Evolutionary conservation across 2,329 filamentous ascomycete species (phyloP).

Genomic region (Ilyonectria destructans): DNA sequence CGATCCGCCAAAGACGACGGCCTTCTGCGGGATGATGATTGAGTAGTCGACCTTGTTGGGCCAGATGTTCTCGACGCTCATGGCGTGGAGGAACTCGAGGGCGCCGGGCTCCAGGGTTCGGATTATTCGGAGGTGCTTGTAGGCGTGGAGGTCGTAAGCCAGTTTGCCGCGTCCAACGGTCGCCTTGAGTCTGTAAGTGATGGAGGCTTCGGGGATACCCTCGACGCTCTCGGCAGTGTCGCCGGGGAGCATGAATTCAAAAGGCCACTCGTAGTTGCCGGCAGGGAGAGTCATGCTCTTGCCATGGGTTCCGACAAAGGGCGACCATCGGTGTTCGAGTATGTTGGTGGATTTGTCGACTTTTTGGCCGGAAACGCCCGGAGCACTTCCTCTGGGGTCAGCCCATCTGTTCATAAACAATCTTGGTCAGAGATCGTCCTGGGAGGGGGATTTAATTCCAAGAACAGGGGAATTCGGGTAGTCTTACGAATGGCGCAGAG

Average conservation of each 20-base stretch:
- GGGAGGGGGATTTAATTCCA: constrained; percentile 20
- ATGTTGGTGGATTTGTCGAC: constrained; percentile 74
- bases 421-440: constrained; percentile 34
- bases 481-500: constrained; percentile 76
- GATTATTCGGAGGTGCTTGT: constrained; percentile 85
- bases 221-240: constrained; percentile 89
- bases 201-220: constrained; percentile 87
- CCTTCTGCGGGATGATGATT: constrained; percentile 93
- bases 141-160: constrained; percentile 86
- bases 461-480: constrained; percentile 13
- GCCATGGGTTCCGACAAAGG: constrained; percentile 73
- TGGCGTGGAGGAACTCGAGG: constrained; percentile 86
- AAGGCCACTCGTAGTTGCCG: constrained; percentile 89
- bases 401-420: constrained; percentile 61
- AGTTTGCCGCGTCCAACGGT: constrained; percentile 91
- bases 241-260: constrained; percentile 82
- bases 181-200: constrained; percentile 93
- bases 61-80: constrained; percentile 98
- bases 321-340: constrained; percentile 79
- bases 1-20: constrained; percentile 91
- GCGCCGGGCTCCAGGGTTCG: constrained; percentile 84
- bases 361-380: constrained; percentile 72
- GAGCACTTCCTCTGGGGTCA: constrained; percentile 69
- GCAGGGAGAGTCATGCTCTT: constrained; percentile 74
- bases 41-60: constrained; percentile 98